Evolutionary conservation across 2,329 filamentous ascomycete genomes (phyloP).

Genomic region (Chaetomiaceae sp.): DNA sequence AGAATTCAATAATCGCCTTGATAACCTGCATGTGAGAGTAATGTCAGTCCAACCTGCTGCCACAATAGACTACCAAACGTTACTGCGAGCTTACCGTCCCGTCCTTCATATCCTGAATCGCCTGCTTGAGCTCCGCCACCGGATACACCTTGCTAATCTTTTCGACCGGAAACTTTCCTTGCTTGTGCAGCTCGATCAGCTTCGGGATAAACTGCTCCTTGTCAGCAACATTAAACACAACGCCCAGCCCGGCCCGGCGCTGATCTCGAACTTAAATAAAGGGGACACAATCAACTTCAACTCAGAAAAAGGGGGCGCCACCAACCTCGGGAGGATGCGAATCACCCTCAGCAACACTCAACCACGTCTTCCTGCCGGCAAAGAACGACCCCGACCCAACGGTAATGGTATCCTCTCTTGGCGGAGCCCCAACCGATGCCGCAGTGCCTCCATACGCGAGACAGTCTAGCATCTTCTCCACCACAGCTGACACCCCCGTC

Average conservation of each 20-base stretch:
- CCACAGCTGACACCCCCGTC: conserved; percentile 26
- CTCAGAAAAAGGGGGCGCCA: no score
- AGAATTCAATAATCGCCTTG: conserved; percentile 15
- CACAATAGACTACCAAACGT: no score
- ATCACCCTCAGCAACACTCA: conserved; percentile 33
- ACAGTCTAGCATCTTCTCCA: conserved; percentile 30
- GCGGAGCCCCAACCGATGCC: conserved; percentile 32
- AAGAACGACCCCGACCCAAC: conserved; percentile 10
- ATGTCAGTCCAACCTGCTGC: no score
- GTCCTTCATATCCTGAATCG: conserved; percentile 25
- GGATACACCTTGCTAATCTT: conserved; percentile 31
- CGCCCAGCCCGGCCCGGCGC: no score
- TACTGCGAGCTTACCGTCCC: conserved; percentile 21
- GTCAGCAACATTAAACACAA: no score
- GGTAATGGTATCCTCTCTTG: conserved; percentile 24
- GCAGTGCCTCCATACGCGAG: conserved; percentile 30
- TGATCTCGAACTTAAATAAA: no score
- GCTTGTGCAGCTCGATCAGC: conserved; percentile 29
- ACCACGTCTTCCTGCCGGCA: conserved; percentile 30
- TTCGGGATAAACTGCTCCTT: conserved; percentile 30
- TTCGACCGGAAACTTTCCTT: conserved; percentile 33
- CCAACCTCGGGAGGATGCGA: conserved; percentile 26
- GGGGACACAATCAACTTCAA: no score
- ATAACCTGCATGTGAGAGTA: no score
- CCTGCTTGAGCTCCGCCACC: conserved; percentile 24